Base-by-base conservation (phyloP, 148 eudicot species). In the Heliosperma pusillum region DNA sequence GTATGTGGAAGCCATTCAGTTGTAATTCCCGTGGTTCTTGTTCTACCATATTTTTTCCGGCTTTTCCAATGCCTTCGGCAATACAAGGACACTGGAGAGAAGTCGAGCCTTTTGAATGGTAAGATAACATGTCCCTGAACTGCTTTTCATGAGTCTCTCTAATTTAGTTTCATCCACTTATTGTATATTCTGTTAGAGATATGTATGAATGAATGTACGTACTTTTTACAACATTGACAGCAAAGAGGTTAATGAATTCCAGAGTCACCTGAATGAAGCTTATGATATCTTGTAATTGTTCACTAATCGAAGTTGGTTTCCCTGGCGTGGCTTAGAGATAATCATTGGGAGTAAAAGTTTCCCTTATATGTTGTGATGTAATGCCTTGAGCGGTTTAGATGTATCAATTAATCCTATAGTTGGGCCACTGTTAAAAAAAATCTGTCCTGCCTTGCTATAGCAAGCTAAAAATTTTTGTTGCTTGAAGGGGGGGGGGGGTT, bases 1-100 rank as follows among this genome's bases (percentile, higher is more conserved):
- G 94, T 95, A 74, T 95, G 99, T 85, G 99, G 99, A 22, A 92
- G 99, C 79, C 99, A 95, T 76, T 77, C 99, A 61, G 86, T 90
- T 70, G 92, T 89, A 65, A 95, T 95, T 52, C 99, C 99, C 19
- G 74, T 95, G 74, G 92, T 88, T 76, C 99, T 95, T 72, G 99
- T 92, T 62, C 82, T 95, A 79, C 99, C 99, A 83, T 95, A 95
- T 74, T 74, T 95, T 69, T 95, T 95, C 69, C 97, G 97, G n/a
- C 84, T 95, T 47, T 89, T 95, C 79, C 99, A 95, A 79, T 92
- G 99, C 78, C 97, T 95, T 81, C 87, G 97, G 56, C 97, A 92
- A 72, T 92, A 90, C 87, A 92, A 87, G 84, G 99, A 95, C 79
- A 92, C 92, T 64, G 82, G 87, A 81, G 99, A 95, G 81, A 95